A percentile compares a stretch with the other conserved stretches of the same genome.
phyloP scores from a whole-genome alignment of 768 basidiomycete genomes.

The Lactifluus subvellereus region DNA sequence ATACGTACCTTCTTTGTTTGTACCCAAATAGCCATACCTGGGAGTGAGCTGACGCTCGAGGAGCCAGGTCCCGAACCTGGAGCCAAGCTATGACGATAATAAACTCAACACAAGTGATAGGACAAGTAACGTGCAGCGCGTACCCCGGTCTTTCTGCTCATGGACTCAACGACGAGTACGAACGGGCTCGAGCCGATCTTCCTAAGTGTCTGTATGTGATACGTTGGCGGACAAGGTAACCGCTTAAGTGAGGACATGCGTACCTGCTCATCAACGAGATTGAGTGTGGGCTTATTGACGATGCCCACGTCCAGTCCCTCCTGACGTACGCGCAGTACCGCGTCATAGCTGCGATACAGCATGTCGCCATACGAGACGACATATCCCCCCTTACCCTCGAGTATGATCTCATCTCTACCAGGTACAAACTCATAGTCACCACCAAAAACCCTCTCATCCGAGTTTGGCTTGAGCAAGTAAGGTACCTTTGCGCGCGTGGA shows the following conservation, averaged over 20 bases:
- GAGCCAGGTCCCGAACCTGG: conserved; percentile 82
- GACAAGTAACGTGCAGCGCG: background rate
- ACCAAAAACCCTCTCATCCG: conserved; percentile 57
- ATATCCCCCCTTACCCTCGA: conserved; percentile 73
- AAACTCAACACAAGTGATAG: background rate
- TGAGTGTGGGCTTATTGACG: conserved; percentile 82
- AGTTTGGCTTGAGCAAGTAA: conserved; percentile 74
- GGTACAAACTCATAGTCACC: conserved; percentile 73
- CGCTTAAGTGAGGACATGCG: conserved; percentile 6
- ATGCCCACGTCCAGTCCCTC: conserved; percentile 75
- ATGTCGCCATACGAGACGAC: conserved; percentile 85
- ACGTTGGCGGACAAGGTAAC: background rate
- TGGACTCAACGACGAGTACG: conserved; percentile 79
- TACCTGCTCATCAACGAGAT: conserved; percentile 78
- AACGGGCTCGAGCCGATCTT: conserved; percentile 72
- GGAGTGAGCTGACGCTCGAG: conserved; percentile 77
- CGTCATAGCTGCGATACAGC: conserved; percentile 79
- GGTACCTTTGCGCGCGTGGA: conserved; percentile 89
- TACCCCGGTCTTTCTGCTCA: conserved; percentile 86
- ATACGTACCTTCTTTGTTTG: conserved; percentile 52
- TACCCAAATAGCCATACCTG: conserved; percentile 76
- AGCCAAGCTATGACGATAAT: conserved; percentile 48
- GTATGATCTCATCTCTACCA: conserved; percentile 78
- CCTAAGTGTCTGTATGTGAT: conserved; percentile 41
- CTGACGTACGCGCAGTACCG: conserved; percentile 66